Evolutionary conservation across 805 yeast species (phyloP), one percentile per base, ranked within the genome.

Genomic region (Saccharomycopsis babjevae): DNA sequence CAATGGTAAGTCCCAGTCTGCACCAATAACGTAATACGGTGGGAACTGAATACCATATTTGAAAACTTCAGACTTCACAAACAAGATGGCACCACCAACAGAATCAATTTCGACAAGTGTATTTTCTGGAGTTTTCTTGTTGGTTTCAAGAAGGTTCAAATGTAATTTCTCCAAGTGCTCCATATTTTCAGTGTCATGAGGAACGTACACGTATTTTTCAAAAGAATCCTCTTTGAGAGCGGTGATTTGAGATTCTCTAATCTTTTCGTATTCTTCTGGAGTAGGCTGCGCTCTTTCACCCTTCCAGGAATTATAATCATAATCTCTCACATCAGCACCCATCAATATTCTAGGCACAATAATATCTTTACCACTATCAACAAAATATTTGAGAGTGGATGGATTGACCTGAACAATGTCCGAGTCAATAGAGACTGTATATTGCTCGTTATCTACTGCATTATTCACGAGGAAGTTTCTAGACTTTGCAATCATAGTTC

Each of bases 41-140:
- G 80, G 79, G 65, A 77, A 77, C 30, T 72, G 68, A 5, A 74
- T 69, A 20, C 81, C 81, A 59, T 74, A 79, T 62, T 75, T 74
- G 66, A 74, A 77, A 2, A 80, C 68, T 10, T 73, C 68, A 10
- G 79, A 72, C 62, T 77, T 78, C 8, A 73, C 72, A 62, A 77
- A 79, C 15, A 80, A 69, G 1, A 79, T 73, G 1, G 82, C 83
- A 8, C 83, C 83, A 0, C 84, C 83, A 11, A 80, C 84, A 1
- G 82, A 78, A 63, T 79, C 82, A 28, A 80, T 63, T 15, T 58
- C 61, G 1, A 57, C 36, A 16, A 57, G 40, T 1, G 60, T 64
- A 13, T 20, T 42, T 13, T 22, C 28, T 39, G 50, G 52, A 30
- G 65, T 62, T 13, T 60, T 62, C 57, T 58, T 62, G 18, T 60